phyloP scores from a whole-genome alignment of 1,284 basidiomycete genomes.

The Ceratobasidium sp. region DNA sequence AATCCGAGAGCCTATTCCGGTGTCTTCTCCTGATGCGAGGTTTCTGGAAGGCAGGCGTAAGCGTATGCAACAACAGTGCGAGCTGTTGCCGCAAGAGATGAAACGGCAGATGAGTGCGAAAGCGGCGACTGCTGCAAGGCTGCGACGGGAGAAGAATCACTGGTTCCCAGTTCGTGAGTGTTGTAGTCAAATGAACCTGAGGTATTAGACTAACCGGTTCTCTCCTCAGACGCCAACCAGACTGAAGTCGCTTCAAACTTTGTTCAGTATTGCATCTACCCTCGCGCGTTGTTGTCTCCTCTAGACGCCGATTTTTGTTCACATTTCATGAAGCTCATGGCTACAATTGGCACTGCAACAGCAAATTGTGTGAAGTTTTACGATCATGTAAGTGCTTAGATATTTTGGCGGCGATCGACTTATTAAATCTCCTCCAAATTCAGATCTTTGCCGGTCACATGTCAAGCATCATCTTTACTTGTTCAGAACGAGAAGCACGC shows the following conservation, averaged over 20 bases:
- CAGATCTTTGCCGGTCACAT: constrained; percentile 86
- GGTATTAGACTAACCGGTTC: neutral
- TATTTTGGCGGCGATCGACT: constrained; percentile 47
- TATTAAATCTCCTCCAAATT: constrained; percentile 46
- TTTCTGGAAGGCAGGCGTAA: constrained; percentile 30
- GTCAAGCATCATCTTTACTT: constrained; percentile 87
- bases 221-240: constrained; percentile 39
- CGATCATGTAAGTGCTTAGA: constrained; percentile 69
- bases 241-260: constrained; percentile 53
- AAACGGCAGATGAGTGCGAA: constrained; percentile 76
- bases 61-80: constrained; percentile 41
- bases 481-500: constrained; percentile 94
- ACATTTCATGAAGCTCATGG: constrained; percentile 88
- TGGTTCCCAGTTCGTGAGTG: constrained; percentile 85
- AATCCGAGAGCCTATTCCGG: constrained; percentile 37
- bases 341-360: constrained; percentile 84
- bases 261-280: constrained; percentile 92
- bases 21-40: constrained; percentile 39
- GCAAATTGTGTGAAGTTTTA: constrained; percentile 90
- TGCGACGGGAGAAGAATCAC: constrained; percentile 81
- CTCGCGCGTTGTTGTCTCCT: constrained; percentile 90
- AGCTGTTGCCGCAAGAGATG: constrained; percentile 67
- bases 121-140: constrained; percentile 52
- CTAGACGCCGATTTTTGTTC: constrained; percentile 97
- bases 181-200: neutral